phyloP scores from a whole-genome alignment of 805 yeast genomes.

The Yarrowia porcina region DNA sequence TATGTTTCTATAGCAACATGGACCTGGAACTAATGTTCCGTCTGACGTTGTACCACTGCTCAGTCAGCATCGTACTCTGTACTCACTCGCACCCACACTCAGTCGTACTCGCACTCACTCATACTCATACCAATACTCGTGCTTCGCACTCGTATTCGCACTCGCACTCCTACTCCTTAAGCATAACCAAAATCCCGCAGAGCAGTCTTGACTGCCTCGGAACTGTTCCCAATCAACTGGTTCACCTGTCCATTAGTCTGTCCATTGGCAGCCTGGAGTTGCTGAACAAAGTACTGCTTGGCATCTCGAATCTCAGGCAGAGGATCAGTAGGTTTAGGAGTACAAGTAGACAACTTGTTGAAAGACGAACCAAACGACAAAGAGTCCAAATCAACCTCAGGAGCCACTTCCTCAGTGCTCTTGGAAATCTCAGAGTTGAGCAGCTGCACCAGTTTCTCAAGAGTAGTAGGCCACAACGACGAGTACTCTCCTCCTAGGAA shows the following conservation, averaged over 20 bases:
- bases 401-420: conserved; percentile 35
- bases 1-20: too few species aligned
- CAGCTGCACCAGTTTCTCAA: conserved; percentile 45
- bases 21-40: too few species aligned
- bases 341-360: conserved; percentile 66
- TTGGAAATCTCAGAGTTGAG: conserved; percentile 44
- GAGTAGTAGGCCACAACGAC: conserved; percentile 43
- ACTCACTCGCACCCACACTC: too few species aligned
- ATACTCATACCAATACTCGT: too few species aligned
- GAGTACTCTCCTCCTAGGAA: conserved; percentile 46
- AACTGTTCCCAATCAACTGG: conserved; percentile 10
- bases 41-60: too few species aligned
- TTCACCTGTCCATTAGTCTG: conserved; percentile 27
- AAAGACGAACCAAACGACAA: conserved; percentile 83
- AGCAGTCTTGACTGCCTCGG: conserved; percentile 1
- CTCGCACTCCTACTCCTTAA: too few species aligned
- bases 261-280: conserved; percentile 29
- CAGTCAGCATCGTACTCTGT: too few species aligned
- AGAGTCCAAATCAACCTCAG: conserved; percentile 57
- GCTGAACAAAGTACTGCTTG: conserved; percentile 32
- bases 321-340: conserved; percentile 67
- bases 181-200: conserved; percentile 20
- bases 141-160: too few species aligned
- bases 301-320: conserved; percentile 46
- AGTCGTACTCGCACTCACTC: too few species aligned